Conservation (phyloP, 2,329 filamentous ascomycete genomes). For the Microdochium bolleyi region DNA sequence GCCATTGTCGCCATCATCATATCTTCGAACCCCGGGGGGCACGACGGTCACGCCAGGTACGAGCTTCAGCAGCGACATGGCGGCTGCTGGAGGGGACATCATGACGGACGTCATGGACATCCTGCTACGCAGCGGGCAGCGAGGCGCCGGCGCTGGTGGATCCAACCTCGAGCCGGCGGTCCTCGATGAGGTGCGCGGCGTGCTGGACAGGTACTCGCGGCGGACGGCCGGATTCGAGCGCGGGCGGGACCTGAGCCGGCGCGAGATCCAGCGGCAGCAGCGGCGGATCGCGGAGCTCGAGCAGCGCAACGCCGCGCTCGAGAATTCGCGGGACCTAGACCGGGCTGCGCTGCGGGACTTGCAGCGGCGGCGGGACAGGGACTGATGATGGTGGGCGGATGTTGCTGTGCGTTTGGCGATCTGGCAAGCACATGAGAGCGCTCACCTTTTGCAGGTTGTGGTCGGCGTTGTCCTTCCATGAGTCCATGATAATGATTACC, state of each 20-base stretch:
- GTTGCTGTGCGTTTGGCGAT: too few species aligned
- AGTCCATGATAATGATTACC: too few species aligned
- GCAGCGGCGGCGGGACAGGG: not conserved
- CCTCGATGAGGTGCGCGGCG: slow-evolving; percentile 25
- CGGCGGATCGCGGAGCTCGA: slow-evolving; percentile 27
- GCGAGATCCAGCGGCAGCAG: slow-evolving; percentile 55
- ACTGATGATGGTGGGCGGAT: not conserved
- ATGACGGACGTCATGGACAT: slow-evolving; percentile 40
- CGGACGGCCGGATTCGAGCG: slow-evolving; percentile 52
- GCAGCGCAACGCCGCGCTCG: slow-evolving; percentile 26
- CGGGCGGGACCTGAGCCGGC: slow-evolving; percentile 59
- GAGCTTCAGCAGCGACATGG: slow-evolving; percentile 6
- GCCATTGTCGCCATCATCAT: slow-evolving; percentile 6
- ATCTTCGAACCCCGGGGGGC: slow-evolving; percentile 1
- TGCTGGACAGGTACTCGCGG: slow-evolving; percentile 48
- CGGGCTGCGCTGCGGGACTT: not conserved
- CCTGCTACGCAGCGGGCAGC: slow-evolving; percentile 27
- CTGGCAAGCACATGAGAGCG: too few species aligned
- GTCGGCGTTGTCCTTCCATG: too few species aligned
- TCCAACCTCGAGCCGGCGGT: slow-evolving; percentile 29
- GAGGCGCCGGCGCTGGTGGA: not conserved
- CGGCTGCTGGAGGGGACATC: slow-evolving; percentile 15
- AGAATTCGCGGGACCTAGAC: slow-evolving; percentile 24
- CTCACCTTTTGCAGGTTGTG: too few species aligned
- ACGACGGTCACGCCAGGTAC: slow-evolving; percentile 10